Evolutionary conservation across 73 alveolate species (phyloP), one percentile per base, ranked within the genome.

Genomic region (Chromera velia): DNA sequence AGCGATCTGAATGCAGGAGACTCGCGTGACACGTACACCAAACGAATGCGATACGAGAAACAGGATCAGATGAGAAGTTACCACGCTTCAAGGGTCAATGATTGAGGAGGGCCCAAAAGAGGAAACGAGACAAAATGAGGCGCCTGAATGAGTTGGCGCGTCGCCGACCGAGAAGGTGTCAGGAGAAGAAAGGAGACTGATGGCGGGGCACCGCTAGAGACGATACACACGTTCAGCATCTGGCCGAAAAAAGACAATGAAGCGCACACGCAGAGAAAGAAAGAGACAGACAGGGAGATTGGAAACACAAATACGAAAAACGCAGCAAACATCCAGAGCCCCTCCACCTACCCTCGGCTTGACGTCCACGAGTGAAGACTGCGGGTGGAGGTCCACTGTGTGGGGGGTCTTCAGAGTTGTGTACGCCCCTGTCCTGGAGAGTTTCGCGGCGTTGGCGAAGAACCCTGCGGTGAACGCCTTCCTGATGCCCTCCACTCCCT

Each of bases 341-440:
- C 28, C 33, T 49, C 72, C 62, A 17, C 30, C 85, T 30, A 78
- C 32, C 33, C 28, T 46, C 55, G 80, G 80, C 34, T 69, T 72
- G 66, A 32, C 67, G 33, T 80, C 86, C 40, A 79, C 69, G 49
- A 88, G 69, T 18, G 82, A 63, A 6, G 95, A 87, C 31, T 91
- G 79, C 17, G 98, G 98, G 69, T 93, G 98, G 73, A 96, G 93
- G 48, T 76, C 81, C 0, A 83, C 85, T 73, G 94, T 90, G 81
- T 97, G 99, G 18, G 98, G 93, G 86, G 93, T 94, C 91, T 97
- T 97, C 46, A 96, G 81, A 9, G 99, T 97, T 69, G 92, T 91
- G 84, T 97, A 96, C 69, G 89, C 87, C 30, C 99, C 99, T 55
- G 93, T 91, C 88, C 90, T 91, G 76, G 91, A 87, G 32, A 95